phyloP scores from a whole-genome alignment of 2,329 filamentous ascomycete species.

The Pseudogymnoascus sp. region DNA sequence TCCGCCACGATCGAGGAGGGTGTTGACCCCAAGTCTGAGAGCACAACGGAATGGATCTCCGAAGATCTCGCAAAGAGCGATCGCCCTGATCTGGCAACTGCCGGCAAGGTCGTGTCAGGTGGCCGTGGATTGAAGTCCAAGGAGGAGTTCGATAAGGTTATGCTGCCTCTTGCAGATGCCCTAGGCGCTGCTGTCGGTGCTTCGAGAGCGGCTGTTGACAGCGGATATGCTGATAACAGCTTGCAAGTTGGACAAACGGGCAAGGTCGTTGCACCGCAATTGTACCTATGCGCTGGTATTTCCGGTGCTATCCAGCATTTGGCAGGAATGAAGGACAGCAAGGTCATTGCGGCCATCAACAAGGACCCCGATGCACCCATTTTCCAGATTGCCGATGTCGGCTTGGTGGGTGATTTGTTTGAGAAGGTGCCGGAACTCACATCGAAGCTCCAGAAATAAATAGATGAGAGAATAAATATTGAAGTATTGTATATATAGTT shows the following conservation, averaged over 20 bases:
- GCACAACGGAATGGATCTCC: conserved; percentile 78
- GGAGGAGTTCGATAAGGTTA: conserved; percentile 90
- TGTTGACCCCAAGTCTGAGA: conserved; percentile 69
- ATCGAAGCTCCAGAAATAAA: conserved; percentile 67
- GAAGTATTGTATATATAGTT: conserved; percentile 4
- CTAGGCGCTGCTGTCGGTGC: conserved; percentile 94
- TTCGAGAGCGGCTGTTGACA: conserved; percentile 90
- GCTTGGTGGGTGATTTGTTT: conserved; percentile 90
- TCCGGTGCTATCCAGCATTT: conserved; percentile 96
- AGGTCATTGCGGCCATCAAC: conserved; percentile 98
- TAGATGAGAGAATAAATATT: conserved; percentile 12
- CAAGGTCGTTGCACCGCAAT: conserved; percentile 93
- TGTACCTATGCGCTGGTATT: conserved; percentile 93
- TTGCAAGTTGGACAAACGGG: conserved; percentile 97
- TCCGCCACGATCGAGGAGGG: conserved; percentile 74
- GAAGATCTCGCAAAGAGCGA: conserved; percentile 91
- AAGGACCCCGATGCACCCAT: conserved; percentile 96
- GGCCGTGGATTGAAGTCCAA: conserved; percentile 95
- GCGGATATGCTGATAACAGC: conserved; percentile 96
- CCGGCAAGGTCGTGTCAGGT: conserved; percentile 81
- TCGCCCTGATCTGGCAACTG: conserved; percentile 87
- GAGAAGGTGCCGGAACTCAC: conserved; percentile 93
- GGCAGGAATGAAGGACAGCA: conserved; percentile 99
- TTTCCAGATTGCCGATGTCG: conserved; percentile 96
- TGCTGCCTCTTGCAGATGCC: conserved; percentile 84